These are phyloP conservation scores for Skeletonema grethae DNA, from an alignment of 108 stramenopile genomes.

Conservation along the genomic window DNA sequence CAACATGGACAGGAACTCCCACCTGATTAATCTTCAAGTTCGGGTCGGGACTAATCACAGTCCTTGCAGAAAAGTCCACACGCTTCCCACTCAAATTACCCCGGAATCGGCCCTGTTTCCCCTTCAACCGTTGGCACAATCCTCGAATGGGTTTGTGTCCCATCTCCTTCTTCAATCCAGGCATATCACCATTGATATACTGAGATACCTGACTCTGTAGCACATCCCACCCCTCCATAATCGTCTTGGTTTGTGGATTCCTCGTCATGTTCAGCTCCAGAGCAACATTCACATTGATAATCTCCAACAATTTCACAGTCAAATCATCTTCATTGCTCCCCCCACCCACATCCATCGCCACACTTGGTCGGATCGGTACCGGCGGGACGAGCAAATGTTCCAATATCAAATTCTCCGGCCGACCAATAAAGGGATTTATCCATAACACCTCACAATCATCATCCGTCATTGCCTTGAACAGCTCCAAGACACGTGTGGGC, in stretches of 20 bases:
- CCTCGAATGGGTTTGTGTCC: slow-evolving; percentile 95
- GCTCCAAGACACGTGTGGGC: slow-evolving; percentile 77
- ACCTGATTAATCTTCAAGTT: slow-evolving; percentile 94
- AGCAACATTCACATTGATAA: slow-evolving; percentile 95
- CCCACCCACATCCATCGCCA: slow-evolving; percentile 96
- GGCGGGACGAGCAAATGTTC: slow-evolving; percentile 95
- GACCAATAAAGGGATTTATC: slow-evolving; percentile 87
- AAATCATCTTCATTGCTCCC: slow-evolving; percentile 98
- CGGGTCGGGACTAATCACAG: slow-evolving; percentile 98
- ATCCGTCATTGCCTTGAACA: slow-evolving; percentile 91
- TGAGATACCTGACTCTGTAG: slow-evolving; percentile 95
- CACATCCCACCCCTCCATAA: slow-evolving; percentile 98
- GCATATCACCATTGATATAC: slow-evolving; percentile 97
- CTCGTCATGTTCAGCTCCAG: slow-evolving; percentile 83
- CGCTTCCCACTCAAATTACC: slow-evolving; percentile 98
- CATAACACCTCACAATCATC: slow-evolving; percentile 96
- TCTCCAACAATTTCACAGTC: slow-evolving; percentile 97
- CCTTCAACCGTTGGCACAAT: slow-evolving; percentile 96
- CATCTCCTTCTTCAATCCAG: slow-evolving; percentile 89
- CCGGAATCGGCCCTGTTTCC: slow-evolving; percentile 96
- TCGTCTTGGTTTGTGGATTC: slow-evolving; percentile 90
- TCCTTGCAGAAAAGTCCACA: slow-evolving; percentile 97
- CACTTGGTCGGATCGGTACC: slow-evolving; percentile 99
- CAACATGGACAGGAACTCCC: slow-evolving; percentile 96
- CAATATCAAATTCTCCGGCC: slow-evolving; percentile 95